Percentiles rank a stretch among this genome's conserved stretches.
phyloP scores from a whole-genome alignment of 495 filamentous ascomycete species.

The Xylaria bambusicola region DNA sequence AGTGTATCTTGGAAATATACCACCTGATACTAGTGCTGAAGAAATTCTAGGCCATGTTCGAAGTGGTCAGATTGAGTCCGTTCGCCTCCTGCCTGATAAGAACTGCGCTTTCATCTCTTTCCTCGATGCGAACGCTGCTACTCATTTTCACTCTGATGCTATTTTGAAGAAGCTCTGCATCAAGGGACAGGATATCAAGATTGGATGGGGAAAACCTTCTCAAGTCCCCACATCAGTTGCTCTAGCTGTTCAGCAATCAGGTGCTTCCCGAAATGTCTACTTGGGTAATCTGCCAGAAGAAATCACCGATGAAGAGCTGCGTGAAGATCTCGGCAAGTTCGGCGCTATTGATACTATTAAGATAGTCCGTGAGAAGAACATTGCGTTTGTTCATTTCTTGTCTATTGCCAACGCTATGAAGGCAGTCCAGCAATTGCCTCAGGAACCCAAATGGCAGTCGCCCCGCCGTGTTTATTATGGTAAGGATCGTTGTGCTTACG shows the following conservation, averaged over 20 bases:
- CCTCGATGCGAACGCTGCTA: slow-evolving; percentile 92
- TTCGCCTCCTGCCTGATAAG: slow-evolving; percentile 94
- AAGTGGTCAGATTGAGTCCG: slow-evolving; percentile 97
- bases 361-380: slow-evolving; percentile 96
- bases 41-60: slow-evolving; percentile 96
- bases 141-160: slow-evolving; percentile 98
- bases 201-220: slow-evolving; percentile 98
- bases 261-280: slow-evolving; percentile 97
- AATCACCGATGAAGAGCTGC: slow-evolving; percentile 84
- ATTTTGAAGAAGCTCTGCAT: slow-evolving; percentile 99
- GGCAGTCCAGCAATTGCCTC: slow-evolving; percentile 93
- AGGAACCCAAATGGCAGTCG: slow-evolving; percentile 95
- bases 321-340: slow-evolving; percentile 95
- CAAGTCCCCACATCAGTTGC: slow-evolving; percentile 97
- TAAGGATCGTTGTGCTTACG: slow-evolving; percentile 96
- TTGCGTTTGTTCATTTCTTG: slow-evolving; percentile 97
- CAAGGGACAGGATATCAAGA: slow-evolving; percentile 98
- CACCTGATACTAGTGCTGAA: slow-evolving; percentile 95
- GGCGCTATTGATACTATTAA: slow-evolving; percentile 96
- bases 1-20: slow-evolving; percentile 97
- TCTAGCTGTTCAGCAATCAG: slow-evolving; percentile 93
- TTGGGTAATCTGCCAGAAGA: slow-evolving; percentile 92
- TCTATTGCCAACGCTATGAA: slow-evolving; percentile 99
- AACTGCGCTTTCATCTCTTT: slow-evolving; percentile 99
- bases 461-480: slow-evolving; percentile 96